phyloP scores from a whole-genome alignment of 441 rosid genomes.

The Populus hybrid region DNA sequence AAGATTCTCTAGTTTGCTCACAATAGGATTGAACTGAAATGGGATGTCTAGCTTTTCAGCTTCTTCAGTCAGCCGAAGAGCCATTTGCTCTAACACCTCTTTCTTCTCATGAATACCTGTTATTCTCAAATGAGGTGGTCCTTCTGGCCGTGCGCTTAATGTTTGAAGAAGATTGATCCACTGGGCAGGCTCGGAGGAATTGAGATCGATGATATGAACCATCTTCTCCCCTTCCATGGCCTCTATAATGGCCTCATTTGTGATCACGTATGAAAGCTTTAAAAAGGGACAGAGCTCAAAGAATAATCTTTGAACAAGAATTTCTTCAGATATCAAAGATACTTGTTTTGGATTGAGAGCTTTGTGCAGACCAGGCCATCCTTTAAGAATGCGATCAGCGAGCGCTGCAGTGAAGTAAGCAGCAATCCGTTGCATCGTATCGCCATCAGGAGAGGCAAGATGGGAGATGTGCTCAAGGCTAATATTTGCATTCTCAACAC shows the following conservation, averaged over 20 bases:
- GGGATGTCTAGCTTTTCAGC: slow-evolving; percentile 69
- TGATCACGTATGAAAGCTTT: slow-evolving; percentile 54
- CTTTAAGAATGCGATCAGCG: slow-evolving; percentile 59
- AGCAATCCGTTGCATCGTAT: slow-evolving; percentile 65
- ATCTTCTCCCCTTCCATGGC: slow-evolving; percentile 70
- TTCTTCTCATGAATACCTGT: slow-evolving; percentile 64
- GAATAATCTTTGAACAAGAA: slow-evolving; percentile 51
- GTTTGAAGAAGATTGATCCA: slow-evolving; percentile 68
- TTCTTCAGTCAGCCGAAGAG: slow-evolving; percentile 46
- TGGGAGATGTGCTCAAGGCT: slow-evolving; percentile 59
- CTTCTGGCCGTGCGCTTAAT: slow-evolving; percentile 55
- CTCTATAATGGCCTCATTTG: slow-evolving; percentile 64
- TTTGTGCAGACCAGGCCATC: slow-evolving; percentile 63
- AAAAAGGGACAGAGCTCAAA: slow-evolving; percentile 69
- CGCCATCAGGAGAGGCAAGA: slow-evolving; percentile 66
- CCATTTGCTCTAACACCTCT: slow-evolving; percentile 63
- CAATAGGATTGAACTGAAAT: slow-evolving; percentile 55
- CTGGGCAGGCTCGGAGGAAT: slow-evolving; percentile 62
- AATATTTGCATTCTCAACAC: slow-evolving; percentile 55
- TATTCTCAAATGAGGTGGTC: slow-evolving; percentile 70
- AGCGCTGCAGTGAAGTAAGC: slow-evolving; percentile 71
- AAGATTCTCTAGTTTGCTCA: slow-evolving; percentile 54
- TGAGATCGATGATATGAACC: slow-evolving; percentile 68
- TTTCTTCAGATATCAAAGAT: slow-evolving; percentile 38
- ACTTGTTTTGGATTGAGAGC: slow-evolving; percentile 60